These are phyloP conservation scores for Phytophthora syringae DNA, from an alignment of 352 stramenopile species.

Conservation along the genomic window DNA sequence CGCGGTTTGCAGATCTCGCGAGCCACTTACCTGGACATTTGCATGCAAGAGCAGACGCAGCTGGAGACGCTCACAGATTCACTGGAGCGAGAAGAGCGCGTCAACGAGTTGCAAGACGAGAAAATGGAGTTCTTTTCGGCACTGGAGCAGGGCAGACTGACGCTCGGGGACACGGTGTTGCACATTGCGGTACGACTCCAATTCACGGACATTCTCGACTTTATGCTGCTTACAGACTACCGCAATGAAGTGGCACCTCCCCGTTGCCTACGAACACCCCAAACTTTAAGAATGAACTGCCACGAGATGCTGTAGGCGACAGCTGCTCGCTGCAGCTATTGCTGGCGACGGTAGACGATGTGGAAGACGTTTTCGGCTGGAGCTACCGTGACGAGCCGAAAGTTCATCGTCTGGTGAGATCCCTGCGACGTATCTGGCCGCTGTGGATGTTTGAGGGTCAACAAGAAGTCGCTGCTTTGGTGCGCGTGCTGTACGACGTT, in stretches of 20 bases:
- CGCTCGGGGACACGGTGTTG: slow-evolving; percentile 74
- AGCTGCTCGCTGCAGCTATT: slow-evolving; percentile 51
- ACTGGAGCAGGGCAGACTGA: slow-evolving; percentile 58
- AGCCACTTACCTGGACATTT: slow-evolving; percentile 80
- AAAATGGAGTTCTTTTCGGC: slow-evolving; percentile 83
- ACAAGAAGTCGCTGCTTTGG: slow-evolving; percentile 60
- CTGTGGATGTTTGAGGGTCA: slow-evolving; percentile 80
- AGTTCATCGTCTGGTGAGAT: slow-evolving; percentile 64
- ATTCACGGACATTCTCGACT: slow-evolving; percentile 63
- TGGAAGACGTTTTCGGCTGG: slow-evolving; percentile 70
- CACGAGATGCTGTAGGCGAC: slow-evolving; percentile 47
- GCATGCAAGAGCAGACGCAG: slow-evolving; percentile 60
- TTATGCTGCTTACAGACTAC: slow-evolving; percentile 62
- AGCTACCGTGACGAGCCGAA: slow-evolving; percentile 68
- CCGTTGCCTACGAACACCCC: slow-evolving; percentile 49
- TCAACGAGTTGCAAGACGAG: slow-evolving; percentile 64
- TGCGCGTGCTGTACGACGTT: slow-evolving; percentile 70
- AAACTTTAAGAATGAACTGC: slow-evolving; percentile 72
- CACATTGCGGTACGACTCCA: slow-evolving; percentile 70
- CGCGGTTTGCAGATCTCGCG: slow-evolving; percentile 75
- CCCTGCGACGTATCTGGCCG: slow-evolving; percentile 66
- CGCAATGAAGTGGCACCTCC: slow-evolving; percentile 6
- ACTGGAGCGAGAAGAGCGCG: slow-evolving; percentile 51
- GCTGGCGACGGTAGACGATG: slow-evolving; percentile 58
- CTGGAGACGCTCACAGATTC: slow-evolving; percentile 71